phyloP scores from a whole-genome alignment of 345 rosid species.

The Lagerstroemia speciosa region DNA sequence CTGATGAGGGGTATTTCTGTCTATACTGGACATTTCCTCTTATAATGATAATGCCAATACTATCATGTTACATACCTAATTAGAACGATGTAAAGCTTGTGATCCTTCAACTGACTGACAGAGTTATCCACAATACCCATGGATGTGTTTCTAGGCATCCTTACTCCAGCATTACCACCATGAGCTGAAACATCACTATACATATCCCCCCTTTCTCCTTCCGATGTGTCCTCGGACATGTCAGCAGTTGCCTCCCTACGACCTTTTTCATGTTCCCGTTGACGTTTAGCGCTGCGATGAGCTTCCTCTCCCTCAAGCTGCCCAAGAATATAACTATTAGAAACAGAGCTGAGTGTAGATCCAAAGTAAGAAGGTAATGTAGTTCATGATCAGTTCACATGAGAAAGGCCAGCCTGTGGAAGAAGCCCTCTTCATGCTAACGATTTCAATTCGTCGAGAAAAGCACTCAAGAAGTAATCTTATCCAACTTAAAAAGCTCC shows the following conservation, averaged over 20 bases:
- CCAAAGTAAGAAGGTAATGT: neutral
- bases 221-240: conserved; percentile 70
- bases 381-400: neutral
- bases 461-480: neutral
- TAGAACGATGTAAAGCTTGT: conserved; percentile 67
- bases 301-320: conserved; percentile 73
- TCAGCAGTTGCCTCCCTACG: conserved; percentile 69
- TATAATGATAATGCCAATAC: neutral
- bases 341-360: neutral
- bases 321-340: neutral
- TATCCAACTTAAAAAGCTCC: neutral
- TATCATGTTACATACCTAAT: conserved; percentile 48
- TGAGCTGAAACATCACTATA: conserved; percentile 38
- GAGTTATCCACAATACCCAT: conserved; percentile 61
- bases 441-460: neutral
- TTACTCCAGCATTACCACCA: conserved; percentile 38
- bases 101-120: conserved; percentile 58
- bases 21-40: neutral
- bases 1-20: neutral
- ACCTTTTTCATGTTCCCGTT: conserved; percentile 57
- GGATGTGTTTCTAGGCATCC: conserved; percentile 56
- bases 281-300: conserved; percentile 44
- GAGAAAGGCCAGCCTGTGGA: neutral
- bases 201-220: conserved; percentile 62
- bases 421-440: neutral